These are phyloP conservation scores for Boletellus sp. DNA, from an alignment of 768 basidiomycete species.

Conservation along the genomic window DNA sequence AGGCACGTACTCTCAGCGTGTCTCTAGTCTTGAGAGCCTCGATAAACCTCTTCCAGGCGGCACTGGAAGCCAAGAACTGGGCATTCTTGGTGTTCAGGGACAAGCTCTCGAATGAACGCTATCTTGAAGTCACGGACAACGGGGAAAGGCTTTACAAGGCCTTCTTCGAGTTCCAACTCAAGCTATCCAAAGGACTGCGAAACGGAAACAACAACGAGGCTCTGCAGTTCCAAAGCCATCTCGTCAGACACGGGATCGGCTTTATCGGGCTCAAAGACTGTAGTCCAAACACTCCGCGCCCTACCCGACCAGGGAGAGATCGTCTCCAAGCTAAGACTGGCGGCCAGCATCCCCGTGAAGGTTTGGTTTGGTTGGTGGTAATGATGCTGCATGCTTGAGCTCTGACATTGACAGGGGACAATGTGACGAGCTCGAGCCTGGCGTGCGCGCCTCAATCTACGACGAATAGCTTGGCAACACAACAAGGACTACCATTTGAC, in stretches of 20 bases:
- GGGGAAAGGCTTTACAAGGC: slow-evolving; percentile 12
- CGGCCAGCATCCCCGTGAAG: slow-evolving; percentile 1
- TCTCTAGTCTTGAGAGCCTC: neutral
- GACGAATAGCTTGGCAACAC: neutral
- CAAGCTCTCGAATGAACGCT: neutral
- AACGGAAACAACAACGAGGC: neutral
- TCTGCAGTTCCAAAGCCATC: neutral
- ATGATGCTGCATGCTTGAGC: neutral
- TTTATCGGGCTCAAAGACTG: slow-evolving; percentile 2
- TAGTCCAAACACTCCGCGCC: neutral
- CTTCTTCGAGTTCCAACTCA: slow-evolving; percentile 23
- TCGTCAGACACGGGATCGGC: slow-evolving; percentile 7
- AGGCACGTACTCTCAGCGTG: slow-evolving; percentile 12
- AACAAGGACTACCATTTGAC: neutral
- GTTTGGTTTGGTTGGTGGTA: slow-evolving; percentile 1
- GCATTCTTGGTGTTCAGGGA: slow-evolving; percentile 6
- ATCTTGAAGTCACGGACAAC: slow-evolving; percentile 5
- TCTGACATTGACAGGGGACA: neutral
- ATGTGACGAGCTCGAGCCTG: neutral
- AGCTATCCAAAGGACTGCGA: neutral
- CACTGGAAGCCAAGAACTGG: slow-evolving; percentile 14
- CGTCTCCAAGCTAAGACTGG: neutral
- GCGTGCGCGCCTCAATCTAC: neutral
- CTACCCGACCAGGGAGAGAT: neutral
- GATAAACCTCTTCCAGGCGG: slow-evolving; percentile 9